phyloP scores from a whole-genome alignment of 257 asterid species.

The Linaria vulgaris region DNA sequence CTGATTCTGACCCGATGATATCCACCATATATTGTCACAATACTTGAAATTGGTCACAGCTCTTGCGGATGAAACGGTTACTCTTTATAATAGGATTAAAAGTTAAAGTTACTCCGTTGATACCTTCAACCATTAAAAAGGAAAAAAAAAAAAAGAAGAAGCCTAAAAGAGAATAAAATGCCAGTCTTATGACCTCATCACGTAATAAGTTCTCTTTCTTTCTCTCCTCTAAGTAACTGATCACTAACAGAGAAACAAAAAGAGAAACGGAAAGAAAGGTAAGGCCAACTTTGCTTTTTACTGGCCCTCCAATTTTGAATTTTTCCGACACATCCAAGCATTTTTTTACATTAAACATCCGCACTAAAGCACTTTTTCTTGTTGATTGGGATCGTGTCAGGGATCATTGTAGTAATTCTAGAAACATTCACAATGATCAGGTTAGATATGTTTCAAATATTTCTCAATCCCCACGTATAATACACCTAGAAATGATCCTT shows the following conservation, averaged over 20 bases:
- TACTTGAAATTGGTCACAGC: too few species aligned
- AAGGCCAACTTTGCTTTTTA: constrained; percentile 41
- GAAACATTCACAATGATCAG: constrained; percentile 21
- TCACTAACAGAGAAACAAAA: background rate
- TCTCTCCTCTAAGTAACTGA: too few species aligned
- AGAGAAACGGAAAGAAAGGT: constrained; percentile 15
- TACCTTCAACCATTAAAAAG: constrained; percentile 29
- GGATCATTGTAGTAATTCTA: constrained; percentile 21
- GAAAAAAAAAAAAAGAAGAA: too few species aligned
- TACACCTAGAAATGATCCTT: constrained; percentile 37
- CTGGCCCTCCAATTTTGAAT: constrained; percentile 29
- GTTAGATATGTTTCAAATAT: constrained; percentile 49
- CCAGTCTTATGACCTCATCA: too few species aligned
- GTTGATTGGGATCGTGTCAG: constrained; percentile 39
- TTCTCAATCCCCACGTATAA: constrained; percentile 63
- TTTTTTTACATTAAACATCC: constrained; percentile 16
- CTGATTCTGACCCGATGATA: too few species aligned
- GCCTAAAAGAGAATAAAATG: too few species aligned
- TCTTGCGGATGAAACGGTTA: too few species aligned
- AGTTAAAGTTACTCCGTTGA: constrained; percentile 11
- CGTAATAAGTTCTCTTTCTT: too few species aligned
- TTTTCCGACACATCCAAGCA: constrained; percentile 49
- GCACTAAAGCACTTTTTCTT: constrained; percentile 31
- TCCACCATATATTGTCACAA: too few species aligned
- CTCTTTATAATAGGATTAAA: too few species aligned